phyloP scores from a whole-genome alignment of 148 eudicot species.

The Rhododendron griersonianum region DNA sequence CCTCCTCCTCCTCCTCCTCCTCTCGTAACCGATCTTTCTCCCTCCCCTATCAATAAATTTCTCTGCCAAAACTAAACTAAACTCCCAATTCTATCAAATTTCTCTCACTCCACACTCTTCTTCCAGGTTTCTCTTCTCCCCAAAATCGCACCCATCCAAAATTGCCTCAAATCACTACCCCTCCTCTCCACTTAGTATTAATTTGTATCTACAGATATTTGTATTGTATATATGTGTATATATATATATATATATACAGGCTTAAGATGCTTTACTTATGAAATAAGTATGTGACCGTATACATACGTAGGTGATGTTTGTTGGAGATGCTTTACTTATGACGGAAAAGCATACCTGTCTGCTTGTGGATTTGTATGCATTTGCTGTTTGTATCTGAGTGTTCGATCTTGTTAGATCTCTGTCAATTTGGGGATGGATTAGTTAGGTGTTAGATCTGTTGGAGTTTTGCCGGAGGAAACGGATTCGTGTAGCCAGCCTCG shows the following conservation, averaged over 20 bases:
- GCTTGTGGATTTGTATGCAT: background rate
- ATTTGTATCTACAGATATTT: background rate
- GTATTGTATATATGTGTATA: background rate
- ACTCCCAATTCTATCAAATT: background rate
- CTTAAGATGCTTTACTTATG: background rate
- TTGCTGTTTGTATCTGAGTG: background rate
- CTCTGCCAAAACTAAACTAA: background rate
- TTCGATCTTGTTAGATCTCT: background rate
- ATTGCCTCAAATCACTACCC: no score
- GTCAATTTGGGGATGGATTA: background rate
- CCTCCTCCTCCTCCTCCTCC: background rate
- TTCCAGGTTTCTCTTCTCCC: background rate
- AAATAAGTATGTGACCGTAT: no score
- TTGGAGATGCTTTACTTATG: no score
- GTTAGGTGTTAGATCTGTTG: conserved; percentile 2
- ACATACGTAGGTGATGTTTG: no score
- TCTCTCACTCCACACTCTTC: background rate
- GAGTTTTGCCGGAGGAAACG: background rate
- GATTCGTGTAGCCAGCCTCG: background rate
- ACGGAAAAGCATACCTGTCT: background rate
- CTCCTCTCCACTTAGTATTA: no score
- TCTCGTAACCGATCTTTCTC: background rate
- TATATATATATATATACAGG: background rate
- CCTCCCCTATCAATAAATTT: background rate
- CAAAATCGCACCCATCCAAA: background rate